Evolutionary conservation across 164 flowering plant genomes (phyloP).

Genomic region (Brasenia schreberi): DNA sequence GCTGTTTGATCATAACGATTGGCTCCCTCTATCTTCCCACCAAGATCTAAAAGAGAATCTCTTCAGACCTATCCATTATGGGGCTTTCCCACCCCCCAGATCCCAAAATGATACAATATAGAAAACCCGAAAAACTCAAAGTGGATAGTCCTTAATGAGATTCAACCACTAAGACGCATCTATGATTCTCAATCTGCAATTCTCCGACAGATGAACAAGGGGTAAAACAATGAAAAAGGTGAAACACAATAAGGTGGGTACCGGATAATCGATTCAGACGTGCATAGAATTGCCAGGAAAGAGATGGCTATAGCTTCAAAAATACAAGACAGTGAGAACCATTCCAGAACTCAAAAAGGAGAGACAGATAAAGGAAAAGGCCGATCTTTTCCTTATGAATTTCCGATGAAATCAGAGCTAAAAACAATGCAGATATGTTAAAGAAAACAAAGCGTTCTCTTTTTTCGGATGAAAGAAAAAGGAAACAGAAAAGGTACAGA

Average conservation of each 20-base stretch:
- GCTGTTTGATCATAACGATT: slow-evolving; percentile 11
- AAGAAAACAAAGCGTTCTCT: background rate
- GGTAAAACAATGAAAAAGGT: no score
- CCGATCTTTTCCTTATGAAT: background rate
- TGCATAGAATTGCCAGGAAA: background rate
- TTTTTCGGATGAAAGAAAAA: background rate
- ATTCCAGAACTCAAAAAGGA: background rate
- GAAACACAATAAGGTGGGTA: background rate
- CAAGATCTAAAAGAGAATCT: background rate
- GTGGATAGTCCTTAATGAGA: background rate
- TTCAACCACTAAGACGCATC: background rate
- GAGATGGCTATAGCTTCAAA: background rate
- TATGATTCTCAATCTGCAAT: no score
- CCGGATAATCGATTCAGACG: background rate
- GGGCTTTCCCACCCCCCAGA: background rate
- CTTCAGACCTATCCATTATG: background rate
- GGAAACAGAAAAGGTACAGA: background rate
- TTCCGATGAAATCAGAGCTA: background rate
- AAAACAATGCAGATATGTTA: background rate
- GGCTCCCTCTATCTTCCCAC: background rate
- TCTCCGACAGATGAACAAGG: background rate
- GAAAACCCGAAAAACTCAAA: background rate
- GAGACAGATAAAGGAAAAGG: background rate
- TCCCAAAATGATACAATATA: background rate
- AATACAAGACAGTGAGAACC: background rate